Evolutionary conservation across 2,329 filamentous ascomycete species (phyloP).

Genomic region (Dactylellina parvicollis): DNA sequence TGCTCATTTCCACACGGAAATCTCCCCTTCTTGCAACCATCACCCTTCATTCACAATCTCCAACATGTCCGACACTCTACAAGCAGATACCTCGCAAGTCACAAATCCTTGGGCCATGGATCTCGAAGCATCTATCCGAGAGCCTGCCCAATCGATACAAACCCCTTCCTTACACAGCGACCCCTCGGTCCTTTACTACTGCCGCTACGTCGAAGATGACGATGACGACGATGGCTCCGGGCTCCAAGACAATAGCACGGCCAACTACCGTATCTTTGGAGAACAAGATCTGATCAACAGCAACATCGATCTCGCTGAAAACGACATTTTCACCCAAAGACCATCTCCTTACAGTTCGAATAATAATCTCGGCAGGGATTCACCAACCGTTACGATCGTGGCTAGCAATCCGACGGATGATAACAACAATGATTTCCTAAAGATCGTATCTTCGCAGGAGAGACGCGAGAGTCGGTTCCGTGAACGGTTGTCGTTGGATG

Average conservation of each 20-base stretch:
- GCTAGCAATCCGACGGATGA: background rate
- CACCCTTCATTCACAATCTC: background rate
- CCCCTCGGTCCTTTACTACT: constrained; percentile 23
- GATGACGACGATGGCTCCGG: background rate
- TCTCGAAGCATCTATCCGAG: background rate
- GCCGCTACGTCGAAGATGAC: constrained; percentile 23
- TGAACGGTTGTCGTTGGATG: constrained; percentile 19
- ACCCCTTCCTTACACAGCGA: background rate
- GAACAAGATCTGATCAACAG: constrained; percentile 12
- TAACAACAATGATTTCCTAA: background rate
- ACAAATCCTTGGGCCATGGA: constrained; percentile 4
- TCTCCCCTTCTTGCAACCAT: background rate
- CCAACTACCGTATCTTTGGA: constrained; percentile 14
- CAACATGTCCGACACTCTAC: background rate
- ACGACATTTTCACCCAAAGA: background rate
- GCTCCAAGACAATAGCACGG: background rate
- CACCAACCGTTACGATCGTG: constrained; percentile 2
- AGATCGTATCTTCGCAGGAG: background rate
- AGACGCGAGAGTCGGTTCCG: constrained; percentile 23
- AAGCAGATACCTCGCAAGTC: background rate
- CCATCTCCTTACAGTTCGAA: background rate
- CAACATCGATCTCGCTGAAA: background rate
- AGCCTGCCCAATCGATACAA: background rate
- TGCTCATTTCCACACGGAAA: background rate
- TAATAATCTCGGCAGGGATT: background rate